Evolutionary conservation across 108 stramenopile genomes (phyloP).

Genomic region (Bacterosira constricta): DNA sequence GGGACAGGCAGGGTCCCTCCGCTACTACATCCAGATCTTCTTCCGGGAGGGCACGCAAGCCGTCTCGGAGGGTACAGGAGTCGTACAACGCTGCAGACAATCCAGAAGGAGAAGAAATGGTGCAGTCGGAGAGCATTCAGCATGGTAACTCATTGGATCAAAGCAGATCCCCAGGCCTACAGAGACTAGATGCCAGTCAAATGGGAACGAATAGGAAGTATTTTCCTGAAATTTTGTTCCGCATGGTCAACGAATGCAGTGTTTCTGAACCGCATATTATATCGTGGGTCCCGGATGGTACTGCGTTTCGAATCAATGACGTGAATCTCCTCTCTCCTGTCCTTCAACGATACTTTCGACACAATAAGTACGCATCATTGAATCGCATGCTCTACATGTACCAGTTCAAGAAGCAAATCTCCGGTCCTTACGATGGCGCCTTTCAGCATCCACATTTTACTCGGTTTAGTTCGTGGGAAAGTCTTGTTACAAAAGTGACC

Average conservation of each 20-base stretch:
- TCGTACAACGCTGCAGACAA: not conserved
- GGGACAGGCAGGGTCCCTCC: not conserved
- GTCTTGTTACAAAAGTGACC: not conserved
- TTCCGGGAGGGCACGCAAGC: conserved; percentile 3
- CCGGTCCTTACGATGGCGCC: not conserved
- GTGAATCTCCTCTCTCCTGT: not conserved
- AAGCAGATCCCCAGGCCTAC: not conserved
- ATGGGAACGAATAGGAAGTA: not conserved
- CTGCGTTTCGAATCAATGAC: conserved; percentile 22
- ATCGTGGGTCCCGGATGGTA: conserved; percentile 15
- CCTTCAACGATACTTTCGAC: conserved; percentile 7
- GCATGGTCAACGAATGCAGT: conserved; percentile 10
- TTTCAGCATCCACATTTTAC: conserved; percentile 9
- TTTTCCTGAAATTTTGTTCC: conserved; percentile 20
- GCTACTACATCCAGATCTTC: conserved; percentile 3
- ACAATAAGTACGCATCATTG: not conserved
- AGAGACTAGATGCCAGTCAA: not conserved
- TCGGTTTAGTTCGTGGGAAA: not conserved
- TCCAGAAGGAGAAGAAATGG: not conserved
- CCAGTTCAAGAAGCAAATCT: not conserved
- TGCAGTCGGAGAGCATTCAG: not conserved
- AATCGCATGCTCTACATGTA: conserved; percentile 9
- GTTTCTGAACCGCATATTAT: conserved; percentile 2
- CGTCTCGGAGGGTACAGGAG: conserved; percentile 18
- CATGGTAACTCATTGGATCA: not conserved